Conservation (phyloP, 148 eudicot species). For the Vaccinium corymbosum region DNA sequence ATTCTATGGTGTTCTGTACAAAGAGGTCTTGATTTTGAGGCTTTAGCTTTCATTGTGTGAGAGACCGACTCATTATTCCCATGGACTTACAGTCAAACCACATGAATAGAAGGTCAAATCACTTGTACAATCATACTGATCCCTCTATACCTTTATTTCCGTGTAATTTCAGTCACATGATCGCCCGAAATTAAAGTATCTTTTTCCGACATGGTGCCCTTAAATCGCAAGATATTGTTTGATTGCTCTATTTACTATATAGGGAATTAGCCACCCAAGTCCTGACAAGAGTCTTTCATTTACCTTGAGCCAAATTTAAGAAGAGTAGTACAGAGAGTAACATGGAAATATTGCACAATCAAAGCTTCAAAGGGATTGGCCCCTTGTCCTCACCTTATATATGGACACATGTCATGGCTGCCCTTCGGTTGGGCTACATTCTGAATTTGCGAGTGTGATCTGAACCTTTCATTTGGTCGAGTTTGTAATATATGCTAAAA, state of each 20-base stretch:
- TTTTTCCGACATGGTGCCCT: not conserved
- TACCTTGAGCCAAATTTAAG: not conserved
- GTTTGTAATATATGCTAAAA: too few relatives aligned
- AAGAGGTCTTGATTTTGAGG: too few relatives aligned
- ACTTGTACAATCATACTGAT: not conserved
- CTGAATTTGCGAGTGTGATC: too few relatives aligned
- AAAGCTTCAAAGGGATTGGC: conserved; percentile 17
- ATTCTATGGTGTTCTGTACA: not conserved
- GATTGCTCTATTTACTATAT: not conserved
- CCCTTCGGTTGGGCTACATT: too few relatives aligned
- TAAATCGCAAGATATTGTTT: not conserved
- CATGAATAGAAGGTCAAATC: not conserved
- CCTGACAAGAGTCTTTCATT: not conserved
- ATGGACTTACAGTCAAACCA: not conserved
- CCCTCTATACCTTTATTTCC: not conserved
- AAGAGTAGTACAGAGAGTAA: conserved; percentile 1
- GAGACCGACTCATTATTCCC: too few relatives aligned
- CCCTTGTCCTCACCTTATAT: not conserved
- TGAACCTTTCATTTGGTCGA: too few relatives aligned
- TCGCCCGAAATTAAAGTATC: not conserved
- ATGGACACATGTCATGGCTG: too few relatives aligned
- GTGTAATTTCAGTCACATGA: not conserved
- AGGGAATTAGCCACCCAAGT: not conserved
- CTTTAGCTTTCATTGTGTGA: not conserved
- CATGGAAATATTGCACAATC: conserved; percentile 36